Evolutionary conservation across 2,329 filamentous ascomycete species (phyloP), one percentile per base, ranked within the genome.

Genomic region (Monosporascus sp.): DNA sequence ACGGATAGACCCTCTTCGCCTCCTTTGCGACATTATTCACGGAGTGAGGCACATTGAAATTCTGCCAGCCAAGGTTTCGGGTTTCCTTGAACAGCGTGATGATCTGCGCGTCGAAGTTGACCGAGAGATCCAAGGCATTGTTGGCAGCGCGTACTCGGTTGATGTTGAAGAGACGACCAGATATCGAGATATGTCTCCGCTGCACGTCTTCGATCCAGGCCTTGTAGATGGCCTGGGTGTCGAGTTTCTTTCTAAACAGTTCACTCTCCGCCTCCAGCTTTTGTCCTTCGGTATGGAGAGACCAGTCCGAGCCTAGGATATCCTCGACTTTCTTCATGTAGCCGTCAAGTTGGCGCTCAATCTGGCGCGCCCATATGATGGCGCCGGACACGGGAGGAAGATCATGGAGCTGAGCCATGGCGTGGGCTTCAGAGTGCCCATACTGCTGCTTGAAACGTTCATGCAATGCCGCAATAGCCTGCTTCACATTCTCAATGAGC

Each of bases 301-400:
- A 87, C 94, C 94, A 99, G 62, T 97, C 91, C 53, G 89, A 86
- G 49, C 94, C 94, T 22, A 99, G 82, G 38, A 99, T 94, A 61
- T 96, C 91, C 69, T 97, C 95, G n/a, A 99, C 93, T 71, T 97
- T 97, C 68, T 91, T 89, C 91, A 99, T 97, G 71, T 99, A 99
- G 11, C 87, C 89, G 65, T 97, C 88, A 9, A 99, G 83, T 70
- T 99, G 94, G 37, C 91, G 86, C 74, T 99, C 93, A 57, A 99
- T 99, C 71, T 99, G 94, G 44, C 91, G 87, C 24, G 93, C 93
- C 89, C 94, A 97, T 51, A 99, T 95, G 61, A 99, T 97, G 37
- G 93, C 93, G 53, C 94, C 95, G 5, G 94, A 96, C 1, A 99
- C 92, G 0, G 95, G 94, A 0, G 94, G 94, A 17, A 99, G 78